These are phyloP conservation scores for Oidium heveae DNA, from an alignment of 2,329 filamentous ascomycete genomes.

Conservation along the genomic window DNA sequence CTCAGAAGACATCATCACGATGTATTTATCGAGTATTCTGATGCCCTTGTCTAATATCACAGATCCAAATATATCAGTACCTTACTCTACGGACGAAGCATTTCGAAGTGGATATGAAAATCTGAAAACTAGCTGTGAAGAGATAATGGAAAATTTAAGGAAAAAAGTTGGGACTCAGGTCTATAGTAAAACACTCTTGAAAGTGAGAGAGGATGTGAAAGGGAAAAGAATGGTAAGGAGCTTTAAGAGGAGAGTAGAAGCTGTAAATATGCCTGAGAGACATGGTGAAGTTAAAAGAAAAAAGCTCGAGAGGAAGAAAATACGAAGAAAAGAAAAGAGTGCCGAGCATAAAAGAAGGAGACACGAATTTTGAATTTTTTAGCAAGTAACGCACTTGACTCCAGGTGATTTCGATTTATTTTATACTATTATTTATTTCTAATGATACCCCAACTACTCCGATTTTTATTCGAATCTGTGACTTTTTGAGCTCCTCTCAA, in stretches of 20 bases:
- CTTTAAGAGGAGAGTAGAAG: slow-evolving; percentile 72
- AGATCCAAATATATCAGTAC: slow-evolving; percentile 47
- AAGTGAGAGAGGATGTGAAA: slow-evolving; percentile 48
- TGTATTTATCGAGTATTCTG: slow-evolving; percentile 38
- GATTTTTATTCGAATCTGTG: too few relatives aligned
- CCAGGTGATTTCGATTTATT: too few relatives aligned
- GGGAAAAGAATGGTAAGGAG: slow-evolving; percentile 47
- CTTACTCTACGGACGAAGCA: slow-evolving; percentile 41
- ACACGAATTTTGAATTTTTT: slow-evolving; percentile 6
- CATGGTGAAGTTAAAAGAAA: slow-evolving; percentile 56
- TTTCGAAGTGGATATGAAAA: slow-evolving; percentile 46
- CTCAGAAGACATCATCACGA: slow-evolving; percentile 27
- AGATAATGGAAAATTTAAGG: slow-evolving; percentile 62
- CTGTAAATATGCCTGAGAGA: slow-evolving; percentile 57
- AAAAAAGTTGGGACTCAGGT: slow-evolving; percentile 58
- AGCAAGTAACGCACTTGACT: not conserved
- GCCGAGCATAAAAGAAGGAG: slow-evolving; percentile 31
- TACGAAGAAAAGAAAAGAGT: slow-evolving; percentile 55
- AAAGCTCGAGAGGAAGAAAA: slow-evolving; percentile 65
- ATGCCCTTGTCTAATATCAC: slow-evolving; percentile 61
- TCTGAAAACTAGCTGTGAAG: slow-evolving; percentile 45
- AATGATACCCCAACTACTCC: too few relatives aligned
- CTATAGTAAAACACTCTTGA: slow-evolving; percentile 50
- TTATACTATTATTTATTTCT: too few relatives aligned
- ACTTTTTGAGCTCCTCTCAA: too few relatives aligned